These are phyloP conservation scores for Bryoglossum gracile DNA, from an alignment of 495 filamentous ascomycete genomes.

Conservation along the genomic window DNA sequence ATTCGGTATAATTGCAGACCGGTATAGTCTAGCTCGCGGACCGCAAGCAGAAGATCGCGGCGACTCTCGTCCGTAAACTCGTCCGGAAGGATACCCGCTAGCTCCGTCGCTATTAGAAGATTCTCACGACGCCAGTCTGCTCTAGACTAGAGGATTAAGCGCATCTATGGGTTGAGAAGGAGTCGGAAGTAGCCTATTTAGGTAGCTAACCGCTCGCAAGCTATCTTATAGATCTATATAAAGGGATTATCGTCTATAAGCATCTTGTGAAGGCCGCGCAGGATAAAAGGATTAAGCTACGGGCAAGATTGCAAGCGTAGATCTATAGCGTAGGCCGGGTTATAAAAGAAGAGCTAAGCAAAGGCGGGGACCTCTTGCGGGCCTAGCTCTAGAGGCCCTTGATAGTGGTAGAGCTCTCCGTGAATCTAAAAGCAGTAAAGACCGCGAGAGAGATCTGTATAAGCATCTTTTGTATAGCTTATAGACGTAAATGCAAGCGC, in stretches of 20 bases:
- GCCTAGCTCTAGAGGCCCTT: neutral
- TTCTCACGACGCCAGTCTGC: slow-evolving; percentile 11
- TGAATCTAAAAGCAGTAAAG: neutral
- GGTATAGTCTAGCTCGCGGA: neutral
- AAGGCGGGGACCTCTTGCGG: neutral
- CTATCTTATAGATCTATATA: slow-evolving; percentile 8
- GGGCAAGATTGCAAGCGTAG: neutral
- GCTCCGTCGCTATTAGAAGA: slow-evolving; percentile 6
- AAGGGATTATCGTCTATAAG: slow-evolving; percentile 6
- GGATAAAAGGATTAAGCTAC: neutral
- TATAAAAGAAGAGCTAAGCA: neutral
- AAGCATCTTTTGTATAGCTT: neutral
- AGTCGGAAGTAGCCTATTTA: neutral
- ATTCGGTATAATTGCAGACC: neutral
- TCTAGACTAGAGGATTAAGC: slow-evolving; percentile 2
- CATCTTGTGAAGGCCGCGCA: neutral
- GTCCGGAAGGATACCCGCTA: slow-evolving; percentile 10
- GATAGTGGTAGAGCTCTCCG: neutral
- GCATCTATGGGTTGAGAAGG: slow-evolving; percentile 9
- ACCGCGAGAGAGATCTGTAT: neutral
- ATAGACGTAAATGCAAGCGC: neutral
- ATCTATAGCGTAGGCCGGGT: neutral
- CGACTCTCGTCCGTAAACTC: slow-evolving; percentile 4
- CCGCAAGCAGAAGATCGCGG: neutral
- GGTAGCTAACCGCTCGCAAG: neutral